These are phyloP conservation scores for Xylaria hypoxylon DNA, from an alignment of 2,329 filamentous ascomycete species.

Conservation along the genomic window DNA sequence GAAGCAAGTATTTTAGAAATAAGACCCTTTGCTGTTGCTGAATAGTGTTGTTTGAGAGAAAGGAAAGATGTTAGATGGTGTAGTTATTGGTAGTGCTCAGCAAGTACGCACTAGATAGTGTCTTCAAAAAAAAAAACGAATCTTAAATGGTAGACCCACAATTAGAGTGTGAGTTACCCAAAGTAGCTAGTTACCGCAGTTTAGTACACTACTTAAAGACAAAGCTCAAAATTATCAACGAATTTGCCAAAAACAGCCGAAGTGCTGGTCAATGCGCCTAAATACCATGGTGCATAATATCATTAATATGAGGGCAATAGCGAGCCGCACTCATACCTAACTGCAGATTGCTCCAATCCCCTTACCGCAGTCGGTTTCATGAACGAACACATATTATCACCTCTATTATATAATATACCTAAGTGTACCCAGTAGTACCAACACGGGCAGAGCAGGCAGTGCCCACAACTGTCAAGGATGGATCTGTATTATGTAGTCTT, in stretches of 20 bases:
- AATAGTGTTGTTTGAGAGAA: neutral
- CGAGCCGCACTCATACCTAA: too few species aligned
- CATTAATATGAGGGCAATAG: too few species aligned
- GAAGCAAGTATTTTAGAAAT: neutral
- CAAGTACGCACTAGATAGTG: neutral
- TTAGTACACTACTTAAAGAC: too few species aligned
- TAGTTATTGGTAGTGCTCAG: constrained; percentile 5
- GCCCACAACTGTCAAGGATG: neutral
- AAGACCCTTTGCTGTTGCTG: neutral
- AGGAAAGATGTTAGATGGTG: neutral
- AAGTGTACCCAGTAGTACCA: too few species aligned
- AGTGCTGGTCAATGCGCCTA: constrained; percentile 28
- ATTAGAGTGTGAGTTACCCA: neutral
- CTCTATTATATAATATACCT: too few species aligned
- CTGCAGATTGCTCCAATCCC: too few species aligned
- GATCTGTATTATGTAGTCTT: constrained; percentile 9
- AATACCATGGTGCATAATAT: too few species aligned
- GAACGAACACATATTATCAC: too few species aligned
- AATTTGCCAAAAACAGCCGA: constrained; percentile 14
- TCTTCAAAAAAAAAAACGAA: constrained; percentile 21
- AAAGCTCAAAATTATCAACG: too few species aligned
- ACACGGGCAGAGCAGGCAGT: neutral
- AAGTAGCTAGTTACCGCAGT: constrained; percentile 20
- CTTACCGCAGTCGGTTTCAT: too few species aligned
- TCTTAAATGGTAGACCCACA: constrained; percentile 21